A percentile compares a stretch with the other conserved stretches of the same genome.
phyloP scores from a whole-genome alignment of 192 early-diverging fungal genomes.

The Spizellomyces punctatus region DNA sequence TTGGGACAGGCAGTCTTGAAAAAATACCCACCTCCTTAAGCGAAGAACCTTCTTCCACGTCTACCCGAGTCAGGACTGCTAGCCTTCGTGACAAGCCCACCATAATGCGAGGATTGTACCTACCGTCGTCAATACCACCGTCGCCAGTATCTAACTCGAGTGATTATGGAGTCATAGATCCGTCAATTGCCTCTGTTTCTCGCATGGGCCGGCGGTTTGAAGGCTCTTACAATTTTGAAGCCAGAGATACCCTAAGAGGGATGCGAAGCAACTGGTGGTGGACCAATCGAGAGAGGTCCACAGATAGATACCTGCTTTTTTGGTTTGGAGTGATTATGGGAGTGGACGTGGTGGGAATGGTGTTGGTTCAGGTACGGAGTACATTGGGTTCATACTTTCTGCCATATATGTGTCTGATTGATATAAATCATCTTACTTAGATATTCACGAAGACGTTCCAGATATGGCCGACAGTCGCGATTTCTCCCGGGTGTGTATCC shows the following conservation, averaged over 20 bases:
- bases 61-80: no score
- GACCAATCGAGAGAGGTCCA: conserved; percentile 3
- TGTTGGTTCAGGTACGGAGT: conserved; percentile 12
- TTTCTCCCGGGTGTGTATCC: not conserved
- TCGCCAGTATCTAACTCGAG: not conserved
- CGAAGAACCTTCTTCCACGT: not conserved
- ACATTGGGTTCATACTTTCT: not conserved
- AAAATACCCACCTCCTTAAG: not conserved
- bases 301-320: conserved; percentile 1
- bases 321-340: not conserved
- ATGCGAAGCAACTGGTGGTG: conserved; percentile 11
- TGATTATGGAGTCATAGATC: not conserved
- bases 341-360: not conserved
- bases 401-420: not conserved
- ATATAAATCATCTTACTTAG: not conserved
- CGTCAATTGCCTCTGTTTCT: not conserved
- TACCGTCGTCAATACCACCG: not conserved
- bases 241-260: not conserved
- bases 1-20: conserved; percentile 15
- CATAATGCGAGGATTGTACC: no score
- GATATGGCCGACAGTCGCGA: not conserved
- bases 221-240: not conserved
- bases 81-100: not conserved
- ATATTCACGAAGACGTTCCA: not conserved
- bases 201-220: not conserved